These are phyloP conservation scores for Penicillium simplicissimum DNA, from an alignment of 495 filamentous ascomycete genomes.

Conservation along the genomic window DNA sequence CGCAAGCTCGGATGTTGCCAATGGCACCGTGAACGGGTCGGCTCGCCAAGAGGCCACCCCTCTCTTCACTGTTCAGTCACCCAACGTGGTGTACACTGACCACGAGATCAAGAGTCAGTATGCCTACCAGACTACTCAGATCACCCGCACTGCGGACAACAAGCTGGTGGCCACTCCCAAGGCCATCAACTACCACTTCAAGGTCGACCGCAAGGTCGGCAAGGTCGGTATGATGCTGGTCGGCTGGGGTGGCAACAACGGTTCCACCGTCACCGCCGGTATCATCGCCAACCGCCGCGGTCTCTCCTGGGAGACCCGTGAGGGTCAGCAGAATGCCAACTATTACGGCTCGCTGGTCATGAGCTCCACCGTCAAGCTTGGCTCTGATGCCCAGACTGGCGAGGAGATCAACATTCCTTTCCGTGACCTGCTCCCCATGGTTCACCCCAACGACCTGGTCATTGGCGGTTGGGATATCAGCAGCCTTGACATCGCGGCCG, in stretches of 20 bases:
- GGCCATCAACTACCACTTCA: conserved; percentile 94
- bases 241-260: conserved; percentile 98
- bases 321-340: conserved; percentile 81
- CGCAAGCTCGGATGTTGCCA: conserved; percentile 66
- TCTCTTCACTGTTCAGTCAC: conserved; percentile 84
- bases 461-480: conserved; percentile 99
- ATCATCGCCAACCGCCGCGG: conserved; percentile 92
- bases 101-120: conserved; percentile 90
- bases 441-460: conserved; percentile 93
- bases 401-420: conserved; percentile 96
- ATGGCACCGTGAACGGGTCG: conserved; percentile 73
- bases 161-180: conserved; percentile 82
- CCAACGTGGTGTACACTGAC: conserved; percentile 89
- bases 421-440: conserved; percentile 93
- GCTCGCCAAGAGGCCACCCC: conserved; percentile 52
- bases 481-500: conserved; percentile 77
- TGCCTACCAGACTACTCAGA: conserved; percentile 89
- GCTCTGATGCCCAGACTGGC: conserved; percentile 77
- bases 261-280: conserved; percentile 93
- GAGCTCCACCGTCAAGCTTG: conserved; percentile 95
- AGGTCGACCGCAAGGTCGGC: conserved; percentile 89
- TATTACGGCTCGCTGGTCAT: conserved; percentile 98
- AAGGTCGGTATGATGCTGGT: conserved; percentile 98
- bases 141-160: conserved; percentile 70
- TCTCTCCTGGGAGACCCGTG: conserved; percentile 89